Conservation (phyloP, 2,329 filamentous ascomycete genomes). For the Venturia effusa region DNA sequence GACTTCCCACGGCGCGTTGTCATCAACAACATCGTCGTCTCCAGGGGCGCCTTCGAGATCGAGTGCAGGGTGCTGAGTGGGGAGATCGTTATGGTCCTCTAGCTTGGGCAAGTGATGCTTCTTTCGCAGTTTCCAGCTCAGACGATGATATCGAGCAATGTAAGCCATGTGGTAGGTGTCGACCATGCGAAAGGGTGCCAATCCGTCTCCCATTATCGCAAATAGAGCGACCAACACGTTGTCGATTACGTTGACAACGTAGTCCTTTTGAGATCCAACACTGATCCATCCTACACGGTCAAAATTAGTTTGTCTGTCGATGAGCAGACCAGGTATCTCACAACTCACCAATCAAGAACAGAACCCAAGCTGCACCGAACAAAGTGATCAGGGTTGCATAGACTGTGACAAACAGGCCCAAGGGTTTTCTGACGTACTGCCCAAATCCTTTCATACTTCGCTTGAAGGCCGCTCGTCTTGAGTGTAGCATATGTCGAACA, state of each 20-base stretch:
- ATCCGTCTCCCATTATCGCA: constrained; percentile 49
- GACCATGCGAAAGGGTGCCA: constrained; percentile 61
- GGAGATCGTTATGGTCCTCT: constrained; percentile 59
- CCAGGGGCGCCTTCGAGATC: constrained; percentile 22
- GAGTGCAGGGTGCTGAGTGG: constrained; percentile 29
- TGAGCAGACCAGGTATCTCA: neutral
- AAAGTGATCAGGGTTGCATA: constrained; percentile 76
- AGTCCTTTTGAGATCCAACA: constrained; percentile 60
- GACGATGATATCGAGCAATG: constrained; percentile 60
- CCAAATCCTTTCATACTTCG: constrained; percentile 68
- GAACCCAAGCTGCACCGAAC: constrained; percentile 78
- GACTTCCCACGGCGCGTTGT: constrained; percentile 36
- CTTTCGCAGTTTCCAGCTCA: constrained; percentile 55
- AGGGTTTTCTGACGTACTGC: constrained; percentile 62
- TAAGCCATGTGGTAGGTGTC: constrained; percentile 85
- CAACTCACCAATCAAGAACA: constrained; percentile 66
- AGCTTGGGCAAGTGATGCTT: constrained; percentile 51
- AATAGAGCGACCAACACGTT: constrained; percentile 52
- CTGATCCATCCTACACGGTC: constrained; percentile 59
- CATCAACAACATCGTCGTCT: constrained; percentile 27
- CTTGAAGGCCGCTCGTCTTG: constrained; percentile 67
- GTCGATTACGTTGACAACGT: constrained; percentile 43
- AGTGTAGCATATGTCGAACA: constrained; percentile 80
- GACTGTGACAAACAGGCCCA: constrained; percentile 74
- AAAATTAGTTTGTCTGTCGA: neutral